Evolutionary conservation across 31 red algal genomes (phyloP).

Genomic region (Porphyra umbilicalis): DNA sequence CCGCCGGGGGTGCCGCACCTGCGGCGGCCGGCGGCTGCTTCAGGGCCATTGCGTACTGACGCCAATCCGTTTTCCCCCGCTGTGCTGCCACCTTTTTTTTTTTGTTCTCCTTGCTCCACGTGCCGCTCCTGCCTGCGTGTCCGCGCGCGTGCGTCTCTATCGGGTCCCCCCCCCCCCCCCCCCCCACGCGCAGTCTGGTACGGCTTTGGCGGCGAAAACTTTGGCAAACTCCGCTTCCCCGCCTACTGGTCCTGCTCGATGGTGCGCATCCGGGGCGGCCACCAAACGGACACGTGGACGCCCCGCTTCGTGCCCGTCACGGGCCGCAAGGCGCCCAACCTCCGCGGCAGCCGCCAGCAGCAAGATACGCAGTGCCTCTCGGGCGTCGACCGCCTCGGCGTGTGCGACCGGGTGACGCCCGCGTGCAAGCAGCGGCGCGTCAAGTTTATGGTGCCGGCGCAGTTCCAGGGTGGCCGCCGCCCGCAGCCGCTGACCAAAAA

Average conservation of each 20-base stretch:
- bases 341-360: background rate
- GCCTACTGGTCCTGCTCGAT: conserved; percentile 10
- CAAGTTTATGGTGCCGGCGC: background rate
- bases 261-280: conserved; percentile 11
- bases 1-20: too few relatives aligned
- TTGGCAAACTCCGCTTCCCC: background rate
- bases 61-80: too few relatives aligned
- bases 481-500: background rate
- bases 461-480: background rate
- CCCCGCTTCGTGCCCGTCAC: background rate
- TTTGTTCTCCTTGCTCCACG: too few relatives aligned
- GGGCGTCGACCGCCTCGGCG: background rate
- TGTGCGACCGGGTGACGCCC: background rate
- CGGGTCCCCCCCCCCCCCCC: too few relatives aligned
- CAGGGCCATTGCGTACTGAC: too few relatives aligned
- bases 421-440: background rate
- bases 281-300: background rate
- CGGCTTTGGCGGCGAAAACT: background rate
- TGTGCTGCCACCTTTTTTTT: too few relatives aligned
- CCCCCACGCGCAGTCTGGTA: background rate
- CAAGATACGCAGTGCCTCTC: background rate
- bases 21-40: too few relatives aligned
- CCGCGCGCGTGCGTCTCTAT: too few relatives aligned
- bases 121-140: too few relatives aligned
- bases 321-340: background rate